Percentiles rank a stretch among this genome's conserved stretches.
Conservation (phyloP, 2,329 filamentous ascomycete species). For the Periconia sp. region DNA sequence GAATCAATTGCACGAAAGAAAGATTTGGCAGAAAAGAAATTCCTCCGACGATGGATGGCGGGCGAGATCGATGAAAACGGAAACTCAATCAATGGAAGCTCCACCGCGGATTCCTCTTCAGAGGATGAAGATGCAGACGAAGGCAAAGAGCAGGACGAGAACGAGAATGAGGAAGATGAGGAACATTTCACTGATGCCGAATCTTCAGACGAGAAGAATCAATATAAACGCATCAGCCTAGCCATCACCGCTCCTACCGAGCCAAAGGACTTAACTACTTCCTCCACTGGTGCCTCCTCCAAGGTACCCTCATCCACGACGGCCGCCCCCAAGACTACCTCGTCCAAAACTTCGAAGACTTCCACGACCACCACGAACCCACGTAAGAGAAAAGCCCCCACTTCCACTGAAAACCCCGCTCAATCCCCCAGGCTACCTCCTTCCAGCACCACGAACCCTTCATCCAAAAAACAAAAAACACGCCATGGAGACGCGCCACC, state of each 20-base stretch:
- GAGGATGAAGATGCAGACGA: not conserved
- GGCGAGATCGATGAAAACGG: conserved; percentile 24
- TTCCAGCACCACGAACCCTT: not conserved
- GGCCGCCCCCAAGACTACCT: too few relatives aligned
- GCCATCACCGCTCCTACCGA: not conserved
- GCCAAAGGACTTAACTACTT: not conserved
- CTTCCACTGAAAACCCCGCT: not conserved
- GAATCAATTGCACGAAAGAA: conserved; percentile 9
- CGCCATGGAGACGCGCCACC: not conserved
- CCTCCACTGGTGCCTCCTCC: not conserved
- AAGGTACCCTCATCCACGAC: not conserved
- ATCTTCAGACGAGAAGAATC: not conserved
- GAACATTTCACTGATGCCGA: not conserved
- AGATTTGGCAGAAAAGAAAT: conserved; percentile 14
- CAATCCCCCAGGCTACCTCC: not conserved
- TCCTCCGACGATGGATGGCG: conserved; percentile 14
- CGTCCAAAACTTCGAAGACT: not conserved
- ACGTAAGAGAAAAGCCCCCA: not conserved
- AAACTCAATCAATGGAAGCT: conserved; percentile 1
- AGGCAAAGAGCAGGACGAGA: not conserved
- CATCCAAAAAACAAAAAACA: not conserved
- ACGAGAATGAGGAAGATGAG: not conserved
- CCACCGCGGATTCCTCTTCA: not conserved
- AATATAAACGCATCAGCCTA: not conserved
- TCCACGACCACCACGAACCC: not conserved